Percentiles rank a stretch among this genome's conserved stretches.
Evolutionary conservation across 2,329 filamentous ascomycete genomes (phyloP).

Genomic region (Aspergillus nomiae): DNA sequence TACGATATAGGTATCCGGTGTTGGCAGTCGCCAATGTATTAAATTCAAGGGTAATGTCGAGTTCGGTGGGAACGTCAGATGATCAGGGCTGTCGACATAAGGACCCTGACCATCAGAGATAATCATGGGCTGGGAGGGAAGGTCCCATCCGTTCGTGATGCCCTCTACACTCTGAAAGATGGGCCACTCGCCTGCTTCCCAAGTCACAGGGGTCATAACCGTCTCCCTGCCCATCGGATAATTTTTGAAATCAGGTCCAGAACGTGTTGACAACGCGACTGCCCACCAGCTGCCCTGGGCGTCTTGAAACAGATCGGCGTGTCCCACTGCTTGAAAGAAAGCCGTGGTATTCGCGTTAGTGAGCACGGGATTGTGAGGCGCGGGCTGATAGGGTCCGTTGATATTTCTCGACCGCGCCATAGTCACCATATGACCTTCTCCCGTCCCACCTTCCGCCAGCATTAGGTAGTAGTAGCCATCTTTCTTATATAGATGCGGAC

Average conservation of each 20-base stretch:
- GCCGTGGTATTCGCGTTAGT: slow-evolving; percentile 40
- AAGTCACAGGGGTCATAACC: slow-evolving; percentile 52
- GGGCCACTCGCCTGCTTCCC: slow-evolving; percentile 54
- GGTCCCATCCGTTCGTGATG: slow-evolving; percentile 6
- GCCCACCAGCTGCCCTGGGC: slow-evolving; percentile 56
- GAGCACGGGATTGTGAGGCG: slow-evolving; percentile 45
- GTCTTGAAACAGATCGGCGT: slow-evolving; percentile 61
- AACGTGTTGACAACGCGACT: slow-evolving; percentile 49
- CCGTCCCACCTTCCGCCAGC: slow-evolving; percentile 31
- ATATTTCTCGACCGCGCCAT: slow-evolving; percentile 32
- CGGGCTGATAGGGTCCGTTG: slow-evolving; percentile 44
- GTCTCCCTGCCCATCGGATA: slow-evolving; percentile 61
- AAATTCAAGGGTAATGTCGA: slow-evolving; percentile 56
- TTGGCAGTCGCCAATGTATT: slow-evolving; percentile 58
- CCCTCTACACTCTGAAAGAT: slow-evolving; percentile 19
- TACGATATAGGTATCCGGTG: slow-evolving; percentile 46
- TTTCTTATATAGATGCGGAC: slow-evolving; percentile 33
- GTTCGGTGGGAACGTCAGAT: slow-evolving; percentile 49
- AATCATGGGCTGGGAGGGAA: slow-evolving; percentile 20
- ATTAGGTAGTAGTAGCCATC: slow-evolving; percentile 35
- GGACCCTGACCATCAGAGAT: neutral
- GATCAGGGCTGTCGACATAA: slow-evolving; percentile 45
- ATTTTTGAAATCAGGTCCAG: slow-evolving; percentile 34
- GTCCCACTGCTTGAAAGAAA: slow-evolving; percentile 57
- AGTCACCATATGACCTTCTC: slow-evolving; percentile 27